A percentile compares a stretch with the other conserved stretches of the same genome.
Evolutionary conservation across 805 yeast genomes (phyloP).

Genomic region (Yamadazyma ubonensis): DNA sequence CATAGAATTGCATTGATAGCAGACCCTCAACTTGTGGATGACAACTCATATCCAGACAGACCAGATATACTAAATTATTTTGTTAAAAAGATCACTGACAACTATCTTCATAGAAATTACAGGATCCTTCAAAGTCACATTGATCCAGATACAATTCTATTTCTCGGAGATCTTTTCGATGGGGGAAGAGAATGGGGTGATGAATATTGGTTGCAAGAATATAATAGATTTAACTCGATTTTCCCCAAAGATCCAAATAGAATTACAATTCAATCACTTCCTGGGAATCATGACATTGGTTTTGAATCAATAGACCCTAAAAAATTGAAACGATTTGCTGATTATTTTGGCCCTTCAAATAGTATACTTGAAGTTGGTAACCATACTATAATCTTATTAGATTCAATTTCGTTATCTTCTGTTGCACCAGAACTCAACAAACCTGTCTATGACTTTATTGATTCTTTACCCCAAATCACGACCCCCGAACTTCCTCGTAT

Average conservation of each 20-base stretch:
- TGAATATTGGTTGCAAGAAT: conserved; percentile 67
- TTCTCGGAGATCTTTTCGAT: conserved; percentile 90
- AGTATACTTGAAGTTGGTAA: conserved; percentile 57
- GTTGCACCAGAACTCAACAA: conserved; percentile 46
- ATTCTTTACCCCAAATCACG: conserved; percentile 24
- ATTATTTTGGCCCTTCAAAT: conserved; percentile 72
- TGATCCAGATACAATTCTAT: conserved; percentile 73
- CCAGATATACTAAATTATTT: conserved; percentile 49
- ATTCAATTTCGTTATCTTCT: conserved; percentile 73
- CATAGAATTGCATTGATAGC: conserved; percentile 66
- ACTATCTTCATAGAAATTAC: conserved; percentile 77
- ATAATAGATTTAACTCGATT: conserved; percentile 60
- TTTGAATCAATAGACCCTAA: conserved; percentile 69
- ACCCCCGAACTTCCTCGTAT: conserved; percentile 54
- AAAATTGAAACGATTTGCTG: conserved; percentile 61
- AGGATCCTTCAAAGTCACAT: conserved; percentile 53
- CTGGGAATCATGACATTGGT: conserved; percentile 98
- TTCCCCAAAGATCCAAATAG: conserved; percentile 58
- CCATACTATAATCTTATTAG: conserved; percentile 72
- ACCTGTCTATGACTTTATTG: conserved; percentile 58
- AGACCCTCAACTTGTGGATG: conserved; percentile 94
- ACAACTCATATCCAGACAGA: conserved; percentile 78
- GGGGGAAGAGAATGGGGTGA: conserved; percentile 89
- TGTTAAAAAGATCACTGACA: conserved; percentile 67
- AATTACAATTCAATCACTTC: conserved; percentile 42